phyloP scores from a whole-genome alignment of 2,329 filamentous ascomycete species.

The Pseudocercospora fuligena region DNA sequence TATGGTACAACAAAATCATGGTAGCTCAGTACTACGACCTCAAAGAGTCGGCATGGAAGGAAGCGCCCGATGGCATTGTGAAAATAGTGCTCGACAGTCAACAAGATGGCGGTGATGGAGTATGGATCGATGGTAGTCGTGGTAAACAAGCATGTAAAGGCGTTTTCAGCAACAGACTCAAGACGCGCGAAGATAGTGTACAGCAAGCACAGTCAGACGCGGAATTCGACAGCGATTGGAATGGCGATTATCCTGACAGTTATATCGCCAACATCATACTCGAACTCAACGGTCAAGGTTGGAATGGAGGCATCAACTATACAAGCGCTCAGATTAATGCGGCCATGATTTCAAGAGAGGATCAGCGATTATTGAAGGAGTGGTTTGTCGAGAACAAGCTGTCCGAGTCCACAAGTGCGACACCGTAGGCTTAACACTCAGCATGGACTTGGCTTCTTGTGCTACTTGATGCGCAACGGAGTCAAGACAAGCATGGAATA shows the following conservation, averaged over 20 bases:
- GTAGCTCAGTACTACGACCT: conserved; percentile 4
- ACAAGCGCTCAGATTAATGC: neutral
- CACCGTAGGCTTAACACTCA: neutral
- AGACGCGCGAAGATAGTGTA: neutral
- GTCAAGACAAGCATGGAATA: neutral
- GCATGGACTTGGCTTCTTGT: neutral
- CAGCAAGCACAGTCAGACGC: neutral
- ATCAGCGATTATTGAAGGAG: neutral
- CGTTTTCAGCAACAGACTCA: neutral
- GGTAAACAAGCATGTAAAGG: neutral
- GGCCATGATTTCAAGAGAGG: neutral
- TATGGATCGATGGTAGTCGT: conserved; percentile 4
- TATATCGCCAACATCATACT: neutral
- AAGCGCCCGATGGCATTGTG: neutral
- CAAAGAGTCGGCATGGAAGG: neutral
- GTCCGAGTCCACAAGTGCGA: neutral
- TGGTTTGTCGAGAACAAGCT: conserved; percentile 7
- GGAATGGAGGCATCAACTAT: neutral
- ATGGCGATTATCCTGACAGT: neutral
- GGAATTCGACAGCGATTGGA: conserved; percentile 5
- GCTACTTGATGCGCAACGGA: neutral
- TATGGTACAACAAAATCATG: neutral
- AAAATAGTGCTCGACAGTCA: conserved; percentile 5
- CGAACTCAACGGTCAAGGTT: neutral
- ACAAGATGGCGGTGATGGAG: neutral